A percentile compares a stretch with the other conserved stretches of the same genome.
Conservation (phyloP, 1,139 yeast genomes). For the Ashbya aceris region DNA sequence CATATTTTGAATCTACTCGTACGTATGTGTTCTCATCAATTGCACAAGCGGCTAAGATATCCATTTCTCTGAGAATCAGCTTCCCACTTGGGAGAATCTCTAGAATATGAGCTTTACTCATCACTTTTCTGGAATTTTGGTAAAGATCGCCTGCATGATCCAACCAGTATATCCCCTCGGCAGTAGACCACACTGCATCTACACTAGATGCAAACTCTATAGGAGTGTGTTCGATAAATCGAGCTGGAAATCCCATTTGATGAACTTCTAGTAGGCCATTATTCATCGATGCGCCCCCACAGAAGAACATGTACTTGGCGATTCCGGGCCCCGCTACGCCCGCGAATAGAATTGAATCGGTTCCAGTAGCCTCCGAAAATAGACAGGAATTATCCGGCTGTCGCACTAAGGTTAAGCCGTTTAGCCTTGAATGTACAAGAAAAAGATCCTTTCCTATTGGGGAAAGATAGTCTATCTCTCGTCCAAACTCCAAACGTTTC, state of each 20-base stretch:
- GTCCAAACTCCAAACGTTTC: not conserved
- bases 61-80: not conserved
- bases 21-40: not conserved
- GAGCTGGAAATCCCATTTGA: slow-evolving; percentile 1
- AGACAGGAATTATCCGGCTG: too few relatives aligned
- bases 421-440: too few relatives aligned
- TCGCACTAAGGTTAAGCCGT: too few relatives aligned
- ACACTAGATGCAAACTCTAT: not conserved
- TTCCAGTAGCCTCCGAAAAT: too few relatives aligned
- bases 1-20: not conserved
- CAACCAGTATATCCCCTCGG: slow-evolving; percentile 5
- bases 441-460: too few relatives aligned
- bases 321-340: too few relatives aligned
- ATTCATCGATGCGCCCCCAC: slow-evolving; percentile 11
- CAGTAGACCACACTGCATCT: slow-evolving; percentile 4
- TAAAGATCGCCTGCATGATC: not conserved
- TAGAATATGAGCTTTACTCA: not conserved
- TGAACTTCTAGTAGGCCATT: slow-evolving; percentile 9
- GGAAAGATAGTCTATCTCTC: not conserved
- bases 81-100: not conserved
- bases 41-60: not conserved
- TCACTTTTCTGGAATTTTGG: not conserved
- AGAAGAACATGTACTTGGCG: slow-evolving; percentile 2
- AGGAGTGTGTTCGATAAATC: not conserved
- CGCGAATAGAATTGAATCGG: too few relatives aligned